Conservation (phyloP, 2,329 filamentous ascomycete species). For the Arthrobotrys entomopaga region DNA sequence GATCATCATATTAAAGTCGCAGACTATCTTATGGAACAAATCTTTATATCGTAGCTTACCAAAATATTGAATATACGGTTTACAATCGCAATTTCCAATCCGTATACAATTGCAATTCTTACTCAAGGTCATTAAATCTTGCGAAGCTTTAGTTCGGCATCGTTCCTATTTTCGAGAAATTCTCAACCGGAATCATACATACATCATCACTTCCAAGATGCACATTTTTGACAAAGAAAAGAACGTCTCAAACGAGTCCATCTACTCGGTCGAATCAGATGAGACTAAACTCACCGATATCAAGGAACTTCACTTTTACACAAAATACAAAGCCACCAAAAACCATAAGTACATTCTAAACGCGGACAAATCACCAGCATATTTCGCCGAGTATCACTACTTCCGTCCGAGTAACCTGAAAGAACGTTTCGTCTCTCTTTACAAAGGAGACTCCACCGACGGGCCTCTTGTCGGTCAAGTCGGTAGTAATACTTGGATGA, state of each 20-base stretch:
- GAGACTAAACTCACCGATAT: conserved; percentile 2
- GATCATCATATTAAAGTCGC: no score
- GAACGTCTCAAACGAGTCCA: conserved; percentile 29
- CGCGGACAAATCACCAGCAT: conserved; percentile 33
- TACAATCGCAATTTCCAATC: no score
- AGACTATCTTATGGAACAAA: no score
- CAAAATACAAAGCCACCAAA: conserved; percentile 3
- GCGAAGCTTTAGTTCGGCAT: no score
- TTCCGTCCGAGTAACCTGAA: conserved; percentile 36
- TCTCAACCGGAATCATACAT: not conserved
- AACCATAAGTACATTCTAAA: conserved; percentile 22
- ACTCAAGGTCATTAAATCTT: no score
- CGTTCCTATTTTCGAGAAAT: no score
- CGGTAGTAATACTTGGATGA: conserved; percentile 45
- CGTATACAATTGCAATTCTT: no score
- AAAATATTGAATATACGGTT: no score
- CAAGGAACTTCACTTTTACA: conserved; percentile 37
- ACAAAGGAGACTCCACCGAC: conserved; percentile 14
- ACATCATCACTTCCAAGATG: conserved; percentile 14
- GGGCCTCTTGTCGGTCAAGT: conserved; percentile 22
- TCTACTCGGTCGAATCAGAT: conserved; percentile 39
- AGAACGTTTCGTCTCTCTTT: conserved; percentile 41
- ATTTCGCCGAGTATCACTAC: conserved; percentile 46
- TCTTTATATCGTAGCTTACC: no score
- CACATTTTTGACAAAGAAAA: conserved; percentile 34